Evolutionary conservation across 2,329 filamentous ascomycete species (phyloP).

Genomic region (Fusarium compactum): DNA sequence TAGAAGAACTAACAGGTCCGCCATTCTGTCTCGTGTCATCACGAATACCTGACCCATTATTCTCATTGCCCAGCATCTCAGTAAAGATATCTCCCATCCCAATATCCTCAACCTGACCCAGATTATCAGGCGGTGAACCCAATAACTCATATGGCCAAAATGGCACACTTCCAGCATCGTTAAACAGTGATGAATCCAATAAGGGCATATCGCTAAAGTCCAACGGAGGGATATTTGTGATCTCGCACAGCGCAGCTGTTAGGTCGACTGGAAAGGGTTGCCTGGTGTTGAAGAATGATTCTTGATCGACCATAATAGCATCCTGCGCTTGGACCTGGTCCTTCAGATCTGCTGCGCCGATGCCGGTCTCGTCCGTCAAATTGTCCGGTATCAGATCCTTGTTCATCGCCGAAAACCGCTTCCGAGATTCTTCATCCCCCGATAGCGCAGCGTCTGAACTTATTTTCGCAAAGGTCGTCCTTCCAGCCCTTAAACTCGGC

Average conservation of each 20-base stretch:
- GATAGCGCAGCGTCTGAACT: background rate
- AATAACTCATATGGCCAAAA: constrained; percentile 22
- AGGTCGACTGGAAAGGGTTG: background rate
- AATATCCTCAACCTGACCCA: background rate
- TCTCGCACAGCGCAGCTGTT: constrained; percentile 11
- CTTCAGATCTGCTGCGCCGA: accelerated
- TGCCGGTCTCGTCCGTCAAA: accelerated
- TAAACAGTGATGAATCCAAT: constrained; percentile 7
- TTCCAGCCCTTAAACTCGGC: constrained; percentile 11
- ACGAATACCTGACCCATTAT: background rate
- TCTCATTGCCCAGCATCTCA: background rate
- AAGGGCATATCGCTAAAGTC: constrained; percentile 17
- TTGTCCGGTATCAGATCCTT: background rate
- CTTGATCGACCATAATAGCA: background rate
- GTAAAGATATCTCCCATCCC: background rate
- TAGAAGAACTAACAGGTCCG: accelerated
- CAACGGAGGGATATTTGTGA: constrained; percentile 20
- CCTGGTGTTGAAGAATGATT: constrained; percentile 13
- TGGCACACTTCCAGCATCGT: background rate
- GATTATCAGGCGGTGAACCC: background rate
- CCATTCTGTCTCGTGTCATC: background rate
- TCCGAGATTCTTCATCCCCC: background rate
- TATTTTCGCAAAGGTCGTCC: accelerated
- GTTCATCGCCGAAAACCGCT: constrained; percentile 12
- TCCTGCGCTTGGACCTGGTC: background rate